Evolutionary conservation across 768 basidiomycete species (phyloP), one percentile per base, ranked within the genome.

Genomic region (Pleurotus djamor): DNA sequence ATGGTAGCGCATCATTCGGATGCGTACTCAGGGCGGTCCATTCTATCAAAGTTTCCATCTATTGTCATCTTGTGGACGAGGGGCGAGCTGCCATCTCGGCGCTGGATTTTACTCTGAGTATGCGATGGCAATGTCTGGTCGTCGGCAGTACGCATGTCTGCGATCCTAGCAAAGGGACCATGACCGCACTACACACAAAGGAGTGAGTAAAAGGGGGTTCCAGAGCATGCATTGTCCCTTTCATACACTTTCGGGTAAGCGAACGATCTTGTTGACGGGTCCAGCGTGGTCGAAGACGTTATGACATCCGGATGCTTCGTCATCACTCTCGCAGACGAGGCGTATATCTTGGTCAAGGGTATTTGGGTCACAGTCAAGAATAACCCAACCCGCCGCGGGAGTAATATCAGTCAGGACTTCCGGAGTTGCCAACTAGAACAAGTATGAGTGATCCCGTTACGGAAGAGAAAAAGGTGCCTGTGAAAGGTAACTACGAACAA

Each of bases 161-260:
- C 72, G 41, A 80, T 64, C 32, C 66, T 65, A 5, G 68, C 71
- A 56, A 43, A 43, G 10, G 41, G 41, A 10, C 41, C 41, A n/a
- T n/a, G 41, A 10, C 41, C 41, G 4, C 41, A 43, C 41, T 43
- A 43, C n/a, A 43, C 4, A 10, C 41, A 28, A 28, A 28, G 21
- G 21, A 28, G 21, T 28, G 21, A n/a, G n/a, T n/a, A n/a, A n/a
- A n/a, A n/a, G n/a, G n/a, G n/a, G n/a, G n/a, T n/a, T n/a, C n/a
- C n/a, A n/a, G n/a, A n/a, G n/a, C n/a, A n/a, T n/a, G n/a, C n/a
- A n/a, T n/a, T n/a, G n/a, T n/a, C n/a, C n/a, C 38, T 7, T 14
- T 41, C 78, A 50, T 57, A 84, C 84, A 55, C 70, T 71, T 63
- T 84, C 76, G 5, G 84, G 83, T 5, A 86, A 65, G n/a, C 83